Base-by-base conservation (phyloP, 352 stramenopile species). In the Achlya hypogyna region DNA sequence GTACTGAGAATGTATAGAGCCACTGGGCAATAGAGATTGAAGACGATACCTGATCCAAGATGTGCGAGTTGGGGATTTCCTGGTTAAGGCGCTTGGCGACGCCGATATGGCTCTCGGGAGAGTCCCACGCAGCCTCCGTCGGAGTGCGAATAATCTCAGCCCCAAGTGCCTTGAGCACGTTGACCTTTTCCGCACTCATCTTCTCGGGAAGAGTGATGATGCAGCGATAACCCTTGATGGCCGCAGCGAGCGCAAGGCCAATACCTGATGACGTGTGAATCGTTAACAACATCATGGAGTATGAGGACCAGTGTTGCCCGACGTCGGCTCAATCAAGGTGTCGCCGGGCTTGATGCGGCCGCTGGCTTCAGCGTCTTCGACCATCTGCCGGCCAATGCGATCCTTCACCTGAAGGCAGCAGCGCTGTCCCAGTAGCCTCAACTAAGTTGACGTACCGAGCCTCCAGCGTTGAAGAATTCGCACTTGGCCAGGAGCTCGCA, bases 271-370 rank as follows among this genome's bases (percentile, higher is more conserved):
- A n/a, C n/a, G n/a, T n/a, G 35, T 9, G n/a, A 69, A 18, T 28
- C 9, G 22, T 16, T 52, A 35, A 9, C 20, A 27, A 16, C 6
- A 18, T 47, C 53, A 35, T 45, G 28, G 1, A 20, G 32, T 18
- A 9, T 23, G 2, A 20, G 38, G 53, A 76, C 78, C 94, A 25
- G 96, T 99, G 75, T 99, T 99, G 47, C 96, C 96, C n/a, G 86
- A 97, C 16, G 96, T 99, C 1, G 96, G 96, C 76, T 99, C 96
- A 52, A 99, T 97, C 23, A 98, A 74, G 32, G 91, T 98, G 69
- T 98, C 91, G 9, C 95, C 96, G 4, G 87, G 84, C 62, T 96
- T 96, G 59, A 99, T 97, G n/a, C 79, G 75, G 8, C 95, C 95
- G 5, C 74, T 74, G 12, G 76, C 74, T 74, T 98, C 95, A 16